phyloP scores from a whole-genome alignment of 2,329 filamentous ascomycete species.

The Meredithiella fracta region DNA sequence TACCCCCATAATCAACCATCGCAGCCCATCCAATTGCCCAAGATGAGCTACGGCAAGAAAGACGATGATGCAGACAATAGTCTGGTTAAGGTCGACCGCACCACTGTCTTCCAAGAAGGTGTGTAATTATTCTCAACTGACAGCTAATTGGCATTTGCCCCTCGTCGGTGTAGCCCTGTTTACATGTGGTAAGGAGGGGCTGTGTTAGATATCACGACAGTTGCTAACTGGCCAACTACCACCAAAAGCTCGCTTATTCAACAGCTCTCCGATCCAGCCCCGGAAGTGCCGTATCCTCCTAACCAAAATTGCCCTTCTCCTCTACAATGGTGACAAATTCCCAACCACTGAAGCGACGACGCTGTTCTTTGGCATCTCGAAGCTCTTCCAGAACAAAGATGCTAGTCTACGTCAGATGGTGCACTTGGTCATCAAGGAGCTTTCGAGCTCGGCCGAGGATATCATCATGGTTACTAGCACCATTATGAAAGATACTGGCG shows the following conservation, averaged over 20 bases:
- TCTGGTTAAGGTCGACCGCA: conserved; percentile 93
- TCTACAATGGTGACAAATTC: conserved; percentile 95
- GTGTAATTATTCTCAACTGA: conserved; percentile 19
- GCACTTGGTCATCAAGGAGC: conserved; percentile 93
- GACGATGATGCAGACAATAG: conserved; percentile 91
- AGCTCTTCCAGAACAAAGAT: conserved; percentile 99
- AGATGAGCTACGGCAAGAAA: conserved; percentile 96
- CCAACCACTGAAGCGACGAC: conserved; percentile 93
- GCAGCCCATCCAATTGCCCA: conserved; percentile 25
- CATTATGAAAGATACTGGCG: conserved; percentile 98
- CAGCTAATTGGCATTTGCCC: neutral
- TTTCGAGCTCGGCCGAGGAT: conserved; percentile 88
- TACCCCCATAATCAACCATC: neutral
- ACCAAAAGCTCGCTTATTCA: conserved; percentile 75
- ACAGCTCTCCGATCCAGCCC: conserved; percentile 89
- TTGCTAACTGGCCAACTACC: neutral
- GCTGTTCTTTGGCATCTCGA: conserved; percentile 97
- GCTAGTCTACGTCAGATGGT: conserved; percentile 96
- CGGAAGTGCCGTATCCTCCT: conserved; percentile 94
- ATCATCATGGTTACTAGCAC: conserved; percentile 99
- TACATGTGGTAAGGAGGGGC: neutral
- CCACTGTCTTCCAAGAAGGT: conserved; percentile 98
- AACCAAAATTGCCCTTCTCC: conserved; percentile 88
- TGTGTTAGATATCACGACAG: neutral
- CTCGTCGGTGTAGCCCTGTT: neutral